phyloP scores from a whole-genome alignment of 2,329 filamentous ascomycete species.

The Colletotrichum chlorophyti region DNA sequence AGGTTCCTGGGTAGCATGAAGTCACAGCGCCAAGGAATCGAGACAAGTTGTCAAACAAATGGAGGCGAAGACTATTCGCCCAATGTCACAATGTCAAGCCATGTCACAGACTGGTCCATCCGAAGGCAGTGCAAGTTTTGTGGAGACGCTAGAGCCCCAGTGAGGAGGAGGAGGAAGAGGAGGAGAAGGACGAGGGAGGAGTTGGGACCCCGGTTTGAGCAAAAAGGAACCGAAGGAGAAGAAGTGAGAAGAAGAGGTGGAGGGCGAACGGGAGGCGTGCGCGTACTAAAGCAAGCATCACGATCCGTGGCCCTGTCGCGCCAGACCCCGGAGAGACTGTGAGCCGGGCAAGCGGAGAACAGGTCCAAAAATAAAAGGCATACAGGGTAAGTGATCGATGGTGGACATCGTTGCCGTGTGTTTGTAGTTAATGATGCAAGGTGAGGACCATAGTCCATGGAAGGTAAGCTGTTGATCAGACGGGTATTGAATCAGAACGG shows the following conservation, averaged over 20 bases:
- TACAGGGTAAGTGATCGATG: slow-evolving; percentile 1
- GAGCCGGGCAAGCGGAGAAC: slow-evolving; percentile 19
- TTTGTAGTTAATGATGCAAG: slow-evolving; percentile 20
- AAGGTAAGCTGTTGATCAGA: slow-evolving; percentile 22
- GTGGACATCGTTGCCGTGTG: slow-evolving; percentile 15
- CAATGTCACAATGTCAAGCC: slow-evolving; percentile 18
- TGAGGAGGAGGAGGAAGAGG: background rate
- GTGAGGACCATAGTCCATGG: slow-evolving; percentile 8
- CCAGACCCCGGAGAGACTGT: slow-evolving; percentile 20
- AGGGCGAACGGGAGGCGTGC: slow-evolving; percentile 2
- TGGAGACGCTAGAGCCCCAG: background rate
- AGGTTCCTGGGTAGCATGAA: slow-evolving; percentile 2
- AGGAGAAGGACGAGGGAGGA: slow-evolving; percentile 3
- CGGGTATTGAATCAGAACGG: slow-evolving; percentile 25
- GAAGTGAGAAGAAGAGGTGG: slow-evolving; percentile 7
- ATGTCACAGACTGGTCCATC: slow-evolving; percentile 26
- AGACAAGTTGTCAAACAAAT: slow-evolving; percentile 26
- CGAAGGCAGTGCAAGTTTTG: slow-evolving; percentile 20
- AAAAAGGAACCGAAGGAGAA: background rate
- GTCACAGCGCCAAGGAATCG: slow-evolving; percentile 27
- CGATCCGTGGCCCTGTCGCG: slow-evolving; percentile 22
- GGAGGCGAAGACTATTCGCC: slow-evolving; percentile 13
- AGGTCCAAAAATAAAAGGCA: slow-evolving; percentile 19
- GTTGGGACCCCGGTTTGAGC: background rate
- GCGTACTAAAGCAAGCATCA: slow-evolving; percentile 26